Conservation (phyloP, 129 eudicot species). For the Flaveria bidentis region DNA sequence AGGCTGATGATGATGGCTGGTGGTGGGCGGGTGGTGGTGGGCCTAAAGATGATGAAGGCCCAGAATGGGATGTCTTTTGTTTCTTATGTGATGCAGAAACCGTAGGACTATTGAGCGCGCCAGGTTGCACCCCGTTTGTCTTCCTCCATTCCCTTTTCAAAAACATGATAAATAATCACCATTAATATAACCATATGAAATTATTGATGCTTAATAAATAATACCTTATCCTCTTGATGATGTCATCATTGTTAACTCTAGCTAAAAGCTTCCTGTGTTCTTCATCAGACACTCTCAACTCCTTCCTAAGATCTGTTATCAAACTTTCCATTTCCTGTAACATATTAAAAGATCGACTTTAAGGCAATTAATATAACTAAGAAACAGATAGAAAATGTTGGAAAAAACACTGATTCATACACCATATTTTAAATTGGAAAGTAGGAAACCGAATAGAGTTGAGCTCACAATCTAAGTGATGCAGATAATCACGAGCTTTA, state of each 20-base stretch:
- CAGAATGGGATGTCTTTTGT: conserved; percentile 62
- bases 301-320: conserved; percentile 91
- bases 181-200: not conserved
- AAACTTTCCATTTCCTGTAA: conserved; percentile 86
- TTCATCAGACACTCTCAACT: conserved; percentile 83
- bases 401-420: conserved; percentile 1
- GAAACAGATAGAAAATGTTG: not conserved
- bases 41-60: conserved; percentile 61
- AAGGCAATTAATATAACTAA: not conserved
- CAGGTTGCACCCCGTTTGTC: conserved; percentile 55
- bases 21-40: conserved; percentile 64
- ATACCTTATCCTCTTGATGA: conserved; percentile 73
- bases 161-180: conserved; percentile 17
- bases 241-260: conserved; percentile 83
- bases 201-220: not conserved
- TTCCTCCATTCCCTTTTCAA: conserved; percentile 77
- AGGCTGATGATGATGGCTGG: conserved; percentile 58
- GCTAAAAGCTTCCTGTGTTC: conserved; percentile 83
- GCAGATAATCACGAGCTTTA: not conserved
- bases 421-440: not conserved
- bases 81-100: conserved; percentile 83
- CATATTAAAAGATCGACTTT: conserved; percentile 12
- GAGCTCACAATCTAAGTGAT: not conserved
- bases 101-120: conserved; percentile 50
- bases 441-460: not conserved